These are phyloP conservation scores for Fusarium duplospermum DNA, from an alignment of 2,329 filamentous ascomycete species.

Conservation along the genomic window DNA sequence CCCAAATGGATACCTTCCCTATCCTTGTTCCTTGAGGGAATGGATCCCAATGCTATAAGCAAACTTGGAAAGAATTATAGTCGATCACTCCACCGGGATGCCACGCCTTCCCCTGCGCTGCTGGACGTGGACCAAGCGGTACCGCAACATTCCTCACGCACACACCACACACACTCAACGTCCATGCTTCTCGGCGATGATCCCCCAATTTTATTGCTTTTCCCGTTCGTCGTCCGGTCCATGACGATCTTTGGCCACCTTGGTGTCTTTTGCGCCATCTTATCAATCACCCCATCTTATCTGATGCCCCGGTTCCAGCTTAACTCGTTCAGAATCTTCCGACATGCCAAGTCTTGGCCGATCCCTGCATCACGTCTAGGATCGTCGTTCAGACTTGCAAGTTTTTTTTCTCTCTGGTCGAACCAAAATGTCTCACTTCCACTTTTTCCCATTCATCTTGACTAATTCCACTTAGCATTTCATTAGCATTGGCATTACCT, in stretches of 20 bases:
- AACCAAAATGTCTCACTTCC: conserved; percentile 6
- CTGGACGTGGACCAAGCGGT: background rate
- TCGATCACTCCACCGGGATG: background rate
- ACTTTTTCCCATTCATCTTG: background rate
- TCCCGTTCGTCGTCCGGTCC: background rate
- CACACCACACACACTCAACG: background rate
- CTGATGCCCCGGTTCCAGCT: conserved; percentile 23
- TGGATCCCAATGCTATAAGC: background rate
- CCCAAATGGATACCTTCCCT: background rate
- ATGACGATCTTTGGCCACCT: background rate
- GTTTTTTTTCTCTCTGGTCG: background rate
- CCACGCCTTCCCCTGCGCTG: background rate
- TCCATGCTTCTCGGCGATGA: background rate
- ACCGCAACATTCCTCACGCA: background rate
- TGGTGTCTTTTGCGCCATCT: conserved; percentile 22
- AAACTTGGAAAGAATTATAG: background rate
- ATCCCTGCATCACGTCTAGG: conserved; percentile 6
- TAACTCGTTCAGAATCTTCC: background rate
- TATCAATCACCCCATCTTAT: conserved; percentile 40
- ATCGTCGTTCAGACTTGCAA: background rate
- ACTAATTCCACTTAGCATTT: background rate
- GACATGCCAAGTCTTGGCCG: background rate
- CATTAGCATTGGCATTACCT: background rate
- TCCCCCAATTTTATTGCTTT: background rate
- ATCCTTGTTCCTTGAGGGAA: background rate